Base-by-base conservation (phyloP, 495 filamentous ascomycete genomes). In the Aspergillus wentii region DNA sequence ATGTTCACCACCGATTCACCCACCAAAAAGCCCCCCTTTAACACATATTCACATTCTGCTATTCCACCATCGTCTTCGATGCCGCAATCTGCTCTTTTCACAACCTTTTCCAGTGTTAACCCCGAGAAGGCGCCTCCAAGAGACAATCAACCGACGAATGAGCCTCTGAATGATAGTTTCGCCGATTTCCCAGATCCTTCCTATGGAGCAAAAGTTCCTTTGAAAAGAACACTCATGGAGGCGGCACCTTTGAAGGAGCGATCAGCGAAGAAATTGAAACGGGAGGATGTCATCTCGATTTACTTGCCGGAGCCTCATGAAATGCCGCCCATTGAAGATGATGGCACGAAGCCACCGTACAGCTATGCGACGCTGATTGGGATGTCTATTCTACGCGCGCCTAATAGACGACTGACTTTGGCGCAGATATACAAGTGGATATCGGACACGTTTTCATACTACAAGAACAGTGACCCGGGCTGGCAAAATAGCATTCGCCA, bases 391-490 rank as follows among this genome's bases (percentile, higher is more conserved):
- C 67, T 97, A 14, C 81, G 92, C 27, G 85, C 92, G 4, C 80
- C 86, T 19, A 81, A 85, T 28, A 80, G 88, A 16, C 81, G 85
- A 26, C 68, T 98, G 33, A 96, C 92, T 2, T 72, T 98, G 1
- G 80, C 89, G n/a, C 90, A 96, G 56, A 98, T 98, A 44, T 98
- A 98, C 76, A 94, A 92, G 54, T 98, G 92, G 92, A 97, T 98
- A 41, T 88, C 87, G 1, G 88, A 97, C 54, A 92, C 83, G 3
- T 98, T 87, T 57, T 77, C 75, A 2, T 94, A 86, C 60, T 98
- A 96, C 66, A 80, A 80, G 39, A 76, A 79, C 13, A 74, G 80
- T 22, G 88, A 94, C 38, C 75, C 85, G 4, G 91, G 92, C 17
- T 98, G 92, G 92, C 90, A 96, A 62, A 98, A 98, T 57, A 95